Base-by-base conservation (phyloP, 129 eudicot genomes). In the Centaurea solstitialis region DNA sequence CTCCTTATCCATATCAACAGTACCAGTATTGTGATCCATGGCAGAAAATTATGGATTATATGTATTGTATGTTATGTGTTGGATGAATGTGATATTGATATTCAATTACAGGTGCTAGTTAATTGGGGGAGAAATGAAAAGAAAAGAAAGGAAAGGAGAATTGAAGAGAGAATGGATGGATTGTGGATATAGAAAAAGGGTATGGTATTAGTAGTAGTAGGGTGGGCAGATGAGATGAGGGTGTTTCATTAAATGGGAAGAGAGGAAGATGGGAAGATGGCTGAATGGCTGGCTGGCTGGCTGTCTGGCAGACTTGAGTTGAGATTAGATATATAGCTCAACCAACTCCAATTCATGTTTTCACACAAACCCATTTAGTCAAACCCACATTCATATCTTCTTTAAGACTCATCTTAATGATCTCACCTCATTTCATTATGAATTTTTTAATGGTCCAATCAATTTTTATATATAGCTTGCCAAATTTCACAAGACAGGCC, bases 1-100 rank as follows among this genome's bases (percentile, higher is more conserved):
- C 89, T 94, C 98, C 43, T 77, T 88, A 5, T 92, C 88, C 97
- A 94, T 87, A 30, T 94, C 96, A 61, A 94, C 86, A 0, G 86
- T 94, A 64, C 76, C 87, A 53, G 64, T 53, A 35, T 64, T 76
- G 22, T 72, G 73, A 37, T 75, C 80, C 80, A 66, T 76, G 20
- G 37, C 35, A 10, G 47, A 80, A 80, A 24, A 10, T 20, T 6
- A n/a, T 22, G 38, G 3, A 5, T 2, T 61, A n/a, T 45, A 13
- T 38, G 4, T 75, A 68, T 50, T 7, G 18, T 69, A 21, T 57
- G 15, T 20, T 20, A 23, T 6, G 15, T 9, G 26, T n/a, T 67
- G 28, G 22, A 67, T 17, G 18, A 65, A 26, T 15, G 18, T 67
- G 35, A 21, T 9, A 30, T 11, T 39, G 37, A 20, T 6, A 50